Base-by-base conservation (phyloP, 768 basidiomycete genomes). In the Grammothele lineata region DNA sequence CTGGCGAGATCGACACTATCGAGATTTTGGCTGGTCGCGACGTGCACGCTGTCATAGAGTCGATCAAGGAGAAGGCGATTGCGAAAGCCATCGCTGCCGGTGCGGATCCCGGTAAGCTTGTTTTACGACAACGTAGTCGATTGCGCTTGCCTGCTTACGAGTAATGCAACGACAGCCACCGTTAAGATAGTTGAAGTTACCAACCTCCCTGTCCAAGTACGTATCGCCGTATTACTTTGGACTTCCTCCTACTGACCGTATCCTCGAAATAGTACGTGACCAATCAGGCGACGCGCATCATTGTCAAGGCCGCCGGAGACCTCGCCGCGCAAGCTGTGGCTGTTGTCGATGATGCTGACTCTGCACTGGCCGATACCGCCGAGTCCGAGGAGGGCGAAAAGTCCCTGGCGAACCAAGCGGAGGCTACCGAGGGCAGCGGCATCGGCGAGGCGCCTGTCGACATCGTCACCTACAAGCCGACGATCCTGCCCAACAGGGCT, bases 221-320 rank as follows among this genome's bases (percentile, higher is more conserved):
- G 45, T 59, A 48, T 47, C 34, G 14, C 37, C 41, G 24, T 25
- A 22, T 27, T 10, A 19, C 15, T 40, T 26, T 14, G n/a, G 46
- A 5, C 17, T 2, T 24, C 23, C 5, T 23, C 17, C 27, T 25
- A 27, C 42, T 36, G 23, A 37, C 18, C 42, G 6, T 11, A 4
- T 14, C 17, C 7, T 23, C n/a, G 10, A n/a, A n/a, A n/a, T 37
- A 74, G 69, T 77, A 76, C 57, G 71, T 77, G 23, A 70, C 73
- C 0, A 76, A 76, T 50, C 69, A 74, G 45, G 66, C 65, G n/a
- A 72, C 74, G 4, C 69, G 77, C 9, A 72, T 85, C 55, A 76
- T 80, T 51, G 78, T 82, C 51, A 74, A 77, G 51, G 83, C 79
- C 1, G 76, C 79, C 4, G 82, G 83, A 1, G 78, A 83, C 40